Conservation (phyloP, 345 rosid species). For the Salix exigua region DNA sequence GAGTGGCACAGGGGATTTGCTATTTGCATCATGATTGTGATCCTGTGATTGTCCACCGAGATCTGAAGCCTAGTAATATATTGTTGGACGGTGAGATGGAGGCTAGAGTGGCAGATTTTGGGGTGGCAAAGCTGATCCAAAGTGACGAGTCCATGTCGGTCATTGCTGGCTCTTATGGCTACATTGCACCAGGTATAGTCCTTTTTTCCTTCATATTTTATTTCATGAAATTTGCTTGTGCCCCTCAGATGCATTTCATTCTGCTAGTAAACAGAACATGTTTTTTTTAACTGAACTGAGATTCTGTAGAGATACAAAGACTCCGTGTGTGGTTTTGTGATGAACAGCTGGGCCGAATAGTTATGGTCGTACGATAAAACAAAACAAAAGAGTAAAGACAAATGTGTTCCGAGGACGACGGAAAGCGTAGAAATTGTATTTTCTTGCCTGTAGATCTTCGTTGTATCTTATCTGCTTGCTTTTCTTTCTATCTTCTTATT, state of each 20-base stretch:
- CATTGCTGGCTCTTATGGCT: constrained; percentile 96
- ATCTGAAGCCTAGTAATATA: constrained; percentile 89
- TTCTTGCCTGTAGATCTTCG: background rate
- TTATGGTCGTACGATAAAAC: background rate
- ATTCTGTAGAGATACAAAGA: too few species aligned
- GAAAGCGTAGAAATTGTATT: background rate
- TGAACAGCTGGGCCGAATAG: background rate
- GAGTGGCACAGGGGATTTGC: constrained; percentile 98
- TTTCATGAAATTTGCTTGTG: background rate
- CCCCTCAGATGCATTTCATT: background rate
- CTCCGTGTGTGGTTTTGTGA: background rate
- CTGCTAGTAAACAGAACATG: background rate
- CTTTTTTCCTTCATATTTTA: background rate
- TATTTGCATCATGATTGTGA: constrained; percentile 98
- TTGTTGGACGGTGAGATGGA: constrained; percentile 84
- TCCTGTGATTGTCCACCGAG: constrained; percentile 96
- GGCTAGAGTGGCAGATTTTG: constrained; percentile 99
- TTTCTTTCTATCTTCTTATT: background rate
- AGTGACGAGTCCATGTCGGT: constrained; percentile 98
- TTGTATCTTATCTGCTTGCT: background rate
- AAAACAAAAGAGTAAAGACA: background rate
- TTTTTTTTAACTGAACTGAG: too few species aligned
- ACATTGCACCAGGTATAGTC: constrained; percentile 90
- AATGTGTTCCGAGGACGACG: background rate
- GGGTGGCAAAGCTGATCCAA: constrained; percentile 87